Conservation (phyloP, 192 early-diverging fungal species). For the Ambispora gerdemannii region DNA sequence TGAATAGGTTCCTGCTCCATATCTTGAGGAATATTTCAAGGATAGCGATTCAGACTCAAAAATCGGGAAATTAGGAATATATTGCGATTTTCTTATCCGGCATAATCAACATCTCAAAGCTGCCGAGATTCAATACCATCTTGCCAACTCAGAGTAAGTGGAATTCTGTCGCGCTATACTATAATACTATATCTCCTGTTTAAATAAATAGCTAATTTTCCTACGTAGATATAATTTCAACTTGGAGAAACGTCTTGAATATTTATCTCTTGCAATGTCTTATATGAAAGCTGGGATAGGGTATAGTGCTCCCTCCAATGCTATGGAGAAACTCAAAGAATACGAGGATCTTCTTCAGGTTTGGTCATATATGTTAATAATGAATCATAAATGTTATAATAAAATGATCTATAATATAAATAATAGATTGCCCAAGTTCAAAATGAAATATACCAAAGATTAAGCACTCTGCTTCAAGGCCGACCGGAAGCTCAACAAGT, state of each 20-base stretch:
- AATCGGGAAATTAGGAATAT: slow-evolving; percentile 25
- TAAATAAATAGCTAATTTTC: neutral
- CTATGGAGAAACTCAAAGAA: neutral
- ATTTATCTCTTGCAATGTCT: neutral
- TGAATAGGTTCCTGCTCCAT: slow-evolving; percentile 17
- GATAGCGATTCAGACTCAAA: neutral
- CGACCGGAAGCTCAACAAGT: neutral
- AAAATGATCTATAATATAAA: neutral
- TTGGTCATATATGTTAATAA: neutral
- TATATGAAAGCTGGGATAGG: neutral
- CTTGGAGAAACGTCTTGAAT: slow-evolving; percentile 3
- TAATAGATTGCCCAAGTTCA: neutral
- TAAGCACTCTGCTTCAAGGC: neutral
- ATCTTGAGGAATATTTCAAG: slow-evolving; percentile 23
- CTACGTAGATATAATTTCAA: neutral
- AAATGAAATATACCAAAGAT: neutral
- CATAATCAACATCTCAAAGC: slow-evolving; percentile 22
- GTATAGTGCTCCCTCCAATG: neutral
- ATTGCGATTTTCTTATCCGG: slow-evolving; percentile 22
- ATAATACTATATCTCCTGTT: neutral
- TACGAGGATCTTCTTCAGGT: neutral
- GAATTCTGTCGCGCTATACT: neutral
- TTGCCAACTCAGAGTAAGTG: slow-evolving; percentile 24
- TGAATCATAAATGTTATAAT: neutral
- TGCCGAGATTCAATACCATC: slow-evolving; percentile 15